Percentiles rank a stretch among this genome's conserved stretches.
These are phyloP conservation scores for Ploettnerulaceae sp. DNA, from an alignment of 2,329 filamentous ascomycete species.

Conservation along the genomic window DNA sequence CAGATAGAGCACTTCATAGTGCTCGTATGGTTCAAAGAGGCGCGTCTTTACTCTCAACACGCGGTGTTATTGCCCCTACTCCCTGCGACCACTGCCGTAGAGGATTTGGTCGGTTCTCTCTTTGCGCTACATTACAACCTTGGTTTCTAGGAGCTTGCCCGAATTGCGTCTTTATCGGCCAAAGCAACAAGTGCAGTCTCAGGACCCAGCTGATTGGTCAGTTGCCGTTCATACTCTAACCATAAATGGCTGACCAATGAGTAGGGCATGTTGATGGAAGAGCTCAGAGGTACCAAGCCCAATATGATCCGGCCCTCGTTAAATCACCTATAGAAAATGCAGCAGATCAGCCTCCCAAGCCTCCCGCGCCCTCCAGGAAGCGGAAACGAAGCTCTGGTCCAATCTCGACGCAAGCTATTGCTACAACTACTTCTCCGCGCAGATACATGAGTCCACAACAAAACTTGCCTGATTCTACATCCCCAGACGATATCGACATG, in stretches of 20 bases:
- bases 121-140: slow-evolving; percentile 24
- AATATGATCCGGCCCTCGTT: slow-evolving; percentile 20
- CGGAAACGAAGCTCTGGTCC: slow-evolving; percentile 18
- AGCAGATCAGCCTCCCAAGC: slow-evolving; percentile 10
- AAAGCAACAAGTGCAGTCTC: slow-evolving; percentile 28
- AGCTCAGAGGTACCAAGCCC: slow-evolving; percentile 21
- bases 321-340: slow-evolving; percentile 12
- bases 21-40: slow-evolving; percentile 25
- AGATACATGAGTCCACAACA: slow-evolving; percentile 14
- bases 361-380: slow-evolving; percentile 16
- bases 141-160: slow-evolving; percentile 30
- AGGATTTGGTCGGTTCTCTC: slow-evolving; percentile 25
- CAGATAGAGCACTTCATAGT: slow-evolving; percentile 25
- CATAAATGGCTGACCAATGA: slow-evolving; percentile 4
- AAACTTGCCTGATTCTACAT: not conserved
- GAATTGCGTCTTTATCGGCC: slow-evolving; percentile 28
- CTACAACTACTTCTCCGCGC: slow-evolving; percentile 12
- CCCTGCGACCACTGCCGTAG: slow-evolving; percentile 25
- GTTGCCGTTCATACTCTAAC: not conserved
- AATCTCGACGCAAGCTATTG: not conserved
- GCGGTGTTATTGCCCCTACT: slow-evolving; percentile 17
- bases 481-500: slow-evolving; percentile 18
- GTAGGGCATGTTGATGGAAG: slow-evolving; percentile 25
- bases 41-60: slow-evolving; percentile 23
- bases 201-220: slow-evolving; percentile 22